Evolutionary conservation across 441 rosid genomes (phyloP).

Genomic region (Erodium trifolium): DNA sequence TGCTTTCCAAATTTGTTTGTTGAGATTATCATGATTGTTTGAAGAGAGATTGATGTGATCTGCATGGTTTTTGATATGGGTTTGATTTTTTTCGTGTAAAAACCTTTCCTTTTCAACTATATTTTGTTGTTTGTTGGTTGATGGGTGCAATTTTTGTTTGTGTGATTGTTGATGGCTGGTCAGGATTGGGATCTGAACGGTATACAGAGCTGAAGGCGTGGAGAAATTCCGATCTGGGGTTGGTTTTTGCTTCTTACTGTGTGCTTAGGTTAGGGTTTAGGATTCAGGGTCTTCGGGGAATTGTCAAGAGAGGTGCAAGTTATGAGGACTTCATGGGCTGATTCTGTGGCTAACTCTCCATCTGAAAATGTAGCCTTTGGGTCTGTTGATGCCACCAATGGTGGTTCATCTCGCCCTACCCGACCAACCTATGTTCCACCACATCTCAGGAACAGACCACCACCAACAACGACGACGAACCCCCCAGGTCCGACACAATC

Average conservation of each 20-base stretch:
- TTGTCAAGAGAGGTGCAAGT: not conserved
- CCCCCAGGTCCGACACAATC: constrained; percentile 8
- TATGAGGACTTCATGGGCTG: constrained; percentile 47
- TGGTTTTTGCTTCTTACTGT: not conserved
- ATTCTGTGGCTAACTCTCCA: constrained; percentile 29
- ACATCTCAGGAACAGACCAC: constrained; percentile 39
- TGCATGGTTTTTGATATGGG: not conserved
- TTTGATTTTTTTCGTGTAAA: not conserved
- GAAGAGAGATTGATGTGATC: not conserved
- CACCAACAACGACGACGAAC: constrained; percentile 17
- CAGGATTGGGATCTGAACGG: not conserved
- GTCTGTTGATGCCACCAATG: constrained; percentile 13
- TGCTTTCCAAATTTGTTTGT: not conserved
- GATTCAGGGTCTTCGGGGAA: not conserved
- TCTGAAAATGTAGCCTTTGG: constrained; percentile 29
- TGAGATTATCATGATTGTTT: not conserved
- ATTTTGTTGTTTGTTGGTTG: not conserved
- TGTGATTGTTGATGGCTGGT: not conserved
- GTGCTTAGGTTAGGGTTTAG: not conserved
- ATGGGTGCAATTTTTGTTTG: not conserved
- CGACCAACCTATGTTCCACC: constrained; percentile 45
- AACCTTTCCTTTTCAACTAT: not conserved
- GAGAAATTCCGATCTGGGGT: constrained; percentile 19
- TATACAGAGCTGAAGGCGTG: constrained; percentile 6
- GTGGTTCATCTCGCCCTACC: constrained; percentile 23